Percentiles rank a stretch among this genome's conserved stretches.
Conservation (phyloP, 139 green algal species). For the Choricystis sp. region DNA sequence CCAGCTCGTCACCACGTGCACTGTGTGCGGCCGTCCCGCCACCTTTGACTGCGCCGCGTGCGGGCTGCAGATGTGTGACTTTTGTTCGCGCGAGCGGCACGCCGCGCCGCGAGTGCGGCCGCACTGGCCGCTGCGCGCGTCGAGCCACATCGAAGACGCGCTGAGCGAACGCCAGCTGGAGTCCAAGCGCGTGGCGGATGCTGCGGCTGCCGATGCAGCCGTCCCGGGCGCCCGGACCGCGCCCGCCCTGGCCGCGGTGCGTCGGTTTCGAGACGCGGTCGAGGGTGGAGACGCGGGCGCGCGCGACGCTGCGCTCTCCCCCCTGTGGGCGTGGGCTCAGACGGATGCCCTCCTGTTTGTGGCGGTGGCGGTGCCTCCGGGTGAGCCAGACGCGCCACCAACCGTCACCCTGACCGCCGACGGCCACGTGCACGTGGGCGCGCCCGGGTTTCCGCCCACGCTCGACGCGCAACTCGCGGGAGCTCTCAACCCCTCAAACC, state of each 20-base stretch:
- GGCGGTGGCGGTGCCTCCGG: background rate
- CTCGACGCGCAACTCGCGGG: background rate
- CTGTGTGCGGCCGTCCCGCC: background rate
- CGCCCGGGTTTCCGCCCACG: too few species aligned
- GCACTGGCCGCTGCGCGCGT: too few species aligned
- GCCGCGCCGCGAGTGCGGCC: too few species aligned
- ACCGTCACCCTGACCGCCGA: too few species aligned
- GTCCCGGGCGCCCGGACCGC: too few species aligned
- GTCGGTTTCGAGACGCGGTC: background rate
- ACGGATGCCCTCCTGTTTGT: background rate
- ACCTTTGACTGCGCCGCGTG: background rate
- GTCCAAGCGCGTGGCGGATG: background rate
- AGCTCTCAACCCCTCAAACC: background rate
- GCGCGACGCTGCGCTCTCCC: background rate
- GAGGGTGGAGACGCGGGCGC: background rate
- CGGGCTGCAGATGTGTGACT: background rate
- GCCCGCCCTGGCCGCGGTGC: too few species aligned
- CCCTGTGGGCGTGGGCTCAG: background rate
- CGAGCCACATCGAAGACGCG: background rate
- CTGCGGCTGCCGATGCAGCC: background rate
- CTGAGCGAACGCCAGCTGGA: background rate
- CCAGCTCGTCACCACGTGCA: background rate
- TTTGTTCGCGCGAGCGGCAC: background rate
- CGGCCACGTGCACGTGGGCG: background rate
- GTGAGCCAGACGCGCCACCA: too few species aligned